Percentiles rank a stretch among this genome's conserved stretches.
Evolutionary conservation across 2,329 filamentous ascomycete genomes (phyloP).

Genomic region (Paraconiothyrium brasiliense): DNA sequence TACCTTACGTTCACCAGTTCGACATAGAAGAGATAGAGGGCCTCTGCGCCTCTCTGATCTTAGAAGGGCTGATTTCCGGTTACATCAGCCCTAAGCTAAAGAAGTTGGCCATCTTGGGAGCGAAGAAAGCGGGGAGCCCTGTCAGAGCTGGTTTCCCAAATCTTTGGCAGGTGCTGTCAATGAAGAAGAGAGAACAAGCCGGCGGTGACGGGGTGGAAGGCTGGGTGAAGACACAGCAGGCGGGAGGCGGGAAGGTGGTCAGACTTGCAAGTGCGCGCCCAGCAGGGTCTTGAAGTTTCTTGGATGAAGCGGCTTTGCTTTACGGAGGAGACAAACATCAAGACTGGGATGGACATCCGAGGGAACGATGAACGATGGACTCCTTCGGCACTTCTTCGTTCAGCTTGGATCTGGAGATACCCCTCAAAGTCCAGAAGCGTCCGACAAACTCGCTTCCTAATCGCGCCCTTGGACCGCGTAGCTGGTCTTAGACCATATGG

Average conservation of each 20-base stretch:
- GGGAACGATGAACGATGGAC: neutral
- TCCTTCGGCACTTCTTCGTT: neutral
- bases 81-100: constrained; percentile 81
- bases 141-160: constrained; percentile 78
- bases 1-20: constrained; percentile 52
- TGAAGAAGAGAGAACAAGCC: constrained; percentile 55
- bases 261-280: constrained; percentile 66
- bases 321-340: neutral
- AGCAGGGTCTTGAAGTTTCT: constrained; percentile 38
- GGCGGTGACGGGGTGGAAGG: constrained; percentile 72
- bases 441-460: no score
- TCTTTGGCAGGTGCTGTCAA: constrained; percentile 74
- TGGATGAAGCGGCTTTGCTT: neutral
- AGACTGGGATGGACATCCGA: neutral
- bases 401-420: neutral
- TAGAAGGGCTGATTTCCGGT: constrained; percentile 82
- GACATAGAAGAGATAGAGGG: constrained; percentile 76
- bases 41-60: constrained; percentile 77
- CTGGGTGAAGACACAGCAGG: constrained; percentile 67
- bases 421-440: no score
- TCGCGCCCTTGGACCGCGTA: no score
- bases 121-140: constrained; percentile 64
- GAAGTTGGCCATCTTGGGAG: constrained; percentile 84
- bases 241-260: constrained; percentile 61
- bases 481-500: no score